Evolutionary conservation across 1,139 yeast species (phyloP), one percentile per base, ranked within the genome.

Genomic region (Torulaspora globosa): DNA sequence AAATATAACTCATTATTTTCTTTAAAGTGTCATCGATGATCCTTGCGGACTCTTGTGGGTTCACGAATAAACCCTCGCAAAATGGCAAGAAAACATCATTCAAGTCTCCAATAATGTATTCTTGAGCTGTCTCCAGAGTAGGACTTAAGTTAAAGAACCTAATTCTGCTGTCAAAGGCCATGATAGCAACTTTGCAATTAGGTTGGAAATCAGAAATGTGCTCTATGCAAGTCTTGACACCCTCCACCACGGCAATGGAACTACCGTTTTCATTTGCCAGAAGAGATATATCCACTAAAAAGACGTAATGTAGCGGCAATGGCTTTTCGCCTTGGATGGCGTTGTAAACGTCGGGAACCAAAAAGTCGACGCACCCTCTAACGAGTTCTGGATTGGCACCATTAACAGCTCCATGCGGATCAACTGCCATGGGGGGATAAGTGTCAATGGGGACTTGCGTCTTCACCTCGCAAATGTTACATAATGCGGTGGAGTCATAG

Each of bases 391-490:
- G 92, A 29, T 89, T 76, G 24, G 71, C 68, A 34, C 70, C 70
- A 58, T 78, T 74, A 65, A 88, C 96, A 12, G 79, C 69, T 52
- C 90, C 71, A 43, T 75, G 75, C 3, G 82, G 80, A 19, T 74
- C 67, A 2, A 72, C 70, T 58, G 84, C 89, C 8, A 84, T 67
- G 42, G 85, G 79, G 33, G 87, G 75, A 28, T 70, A 64, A 58
- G 89, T 88, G 38, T 83, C 89, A 7, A 68, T 65, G 0, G 96
- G 88, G 8, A 85, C 81, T 5, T 72, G 71, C 59, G 84, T 85
- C 47, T 88, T 78, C 57, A 85, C 86, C 51, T 81, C 83, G 69
- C 99, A 92, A 60, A 92, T 79, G 66, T 92, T 92, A 71, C 99
- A 92, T 21, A 79, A 74, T 66, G 87, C 85, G 50, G 71, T 73